Conservation (phyloP, 805 yeast species). For the Blastobotrys attinorum region DNA sequence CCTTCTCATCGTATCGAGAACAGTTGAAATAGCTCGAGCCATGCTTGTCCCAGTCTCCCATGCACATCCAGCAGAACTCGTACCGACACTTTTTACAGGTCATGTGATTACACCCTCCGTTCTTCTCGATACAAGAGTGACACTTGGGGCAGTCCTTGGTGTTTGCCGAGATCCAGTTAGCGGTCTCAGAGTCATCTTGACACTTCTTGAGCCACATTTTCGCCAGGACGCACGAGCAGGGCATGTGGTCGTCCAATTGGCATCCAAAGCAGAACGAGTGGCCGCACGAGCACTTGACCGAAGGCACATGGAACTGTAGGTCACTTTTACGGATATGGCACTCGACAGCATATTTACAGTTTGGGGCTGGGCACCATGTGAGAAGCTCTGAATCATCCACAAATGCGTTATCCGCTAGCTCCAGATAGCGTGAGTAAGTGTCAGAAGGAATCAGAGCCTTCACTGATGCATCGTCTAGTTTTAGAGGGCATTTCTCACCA, state of each 20-base stretch:
- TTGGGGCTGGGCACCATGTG: constrained; percentile 82
- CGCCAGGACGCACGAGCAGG: constrained; percentile 70
- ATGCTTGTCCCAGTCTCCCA: constrained; percentile 68
- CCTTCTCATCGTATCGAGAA: constrained; percentile 42
- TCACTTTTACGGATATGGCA: constrained; percentile 24
- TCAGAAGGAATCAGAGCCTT: constrained; percentile 32
- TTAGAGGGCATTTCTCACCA: constrained; percentile 38
- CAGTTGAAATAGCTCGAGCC: constrained; percentile 60
- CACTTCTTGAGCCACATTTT: constrained; percentile 71
- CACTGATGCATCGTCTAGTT: constrained; percentile 27
- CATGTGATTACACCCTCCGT: constrained; percentile 98
- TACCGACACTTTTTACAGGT: constrained; percentile 65
- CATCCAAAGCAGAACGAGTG: constrained; percentile 80
- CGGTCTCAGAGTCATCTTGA: constrained; percentile 79
- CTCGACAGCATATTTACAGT: constrained; percentile 56
- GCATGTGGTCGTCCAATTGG: constrained; percentile 67
- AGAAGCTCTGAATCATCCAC: constrained; percentile 43
- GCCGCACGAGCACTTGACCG: constrained; percentile 56
- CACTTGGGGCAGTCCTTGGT: constrained; percentile 87
- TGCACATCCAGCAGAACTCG: constrained; percentile 90
- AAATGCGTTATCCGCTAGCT: constrained; percentile 32
- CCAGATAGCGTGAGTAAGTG: constrained; percentile 19
- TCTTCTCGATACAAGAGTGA: constrained; percentile 70
- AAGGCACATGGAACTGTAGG: constrained; percentile 41
- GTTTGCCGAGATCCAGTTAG: constrained; percentile 77